Evolutionary conservation across 352 stramenopile species (phyloP).

Genomic region (Pythium apleroticum): DNA sequence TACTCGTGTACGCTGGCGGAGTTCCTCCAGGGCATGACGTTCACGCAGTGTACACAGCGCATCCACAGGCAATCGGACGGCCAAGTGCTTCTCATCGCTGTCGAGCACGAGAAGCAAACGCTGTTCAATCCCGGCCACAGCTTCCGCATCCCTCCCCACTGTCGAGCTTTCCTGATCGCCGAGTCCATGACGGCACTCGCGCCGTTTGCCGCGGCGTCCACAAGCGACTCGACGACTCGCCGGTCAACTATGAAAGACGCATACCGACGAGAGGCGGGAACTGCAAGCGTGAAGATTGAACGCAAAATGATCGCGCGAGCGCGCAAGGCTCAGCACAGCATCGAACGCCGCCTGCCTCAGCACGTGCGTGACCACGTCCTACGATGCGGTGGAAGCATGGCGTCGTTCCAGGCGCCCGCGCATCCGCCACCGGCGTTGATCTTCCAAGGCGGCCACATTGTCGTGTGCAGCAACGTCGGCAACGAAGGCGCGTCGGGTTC

Average conservation of each 20-base stretch:
- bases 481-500: slow-evolving; percentile 54
- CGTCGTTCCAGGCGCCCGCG: slow-evolving; percentile 36
- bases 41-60: slow-evolving; percentile 64
- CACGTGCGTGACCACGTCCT: slow-evolving; percentile 62
- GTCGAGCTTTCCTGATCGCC: slow-evolving; percentile 75
- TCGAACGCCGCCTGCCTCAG: slow-evolving; percentile 65
- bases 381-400: slow-evolving; percentile 35
- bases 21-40: slow-evolving; percentile 70
- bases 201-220: slow-evolving; percentile 18
- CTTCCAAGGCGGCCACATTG: slow-evolving; percentile 59
- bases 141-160: slow-evolving; percentile 49
- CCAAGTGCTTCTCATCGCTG: slow-evolving; percentile 70
- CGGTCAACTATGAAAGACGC: slow-evolving; percentile 10
- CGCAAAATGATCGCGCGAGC: slow-evolving; percentile 50
- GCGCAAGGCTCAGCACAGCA: slow-evolving; percentile 65
- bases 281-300: slow-evolving; percentile 8
- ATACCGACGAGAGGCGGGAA: background rate
- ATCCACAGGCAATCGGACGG: slow-evolving; percentile 75
- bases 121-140: slow-evolving; percentile 73
- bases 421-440: slow-evolving; percentile 47
- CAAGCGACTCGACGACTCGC: background rate
- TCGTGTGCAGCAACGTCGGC: slow-evolving; percentile 79
- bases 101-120: slow-evolving; percentile 66
- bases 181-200: slow-evolving; percentile 61
- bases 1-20: slow-evolving; percentile 61